Percentiles rank a stretch among this genome's conserved stretches.
Evolutionary conservation across 805 yeast species (phyloP).

Genomic region (Torulaspora microellipsoides): DNA sequence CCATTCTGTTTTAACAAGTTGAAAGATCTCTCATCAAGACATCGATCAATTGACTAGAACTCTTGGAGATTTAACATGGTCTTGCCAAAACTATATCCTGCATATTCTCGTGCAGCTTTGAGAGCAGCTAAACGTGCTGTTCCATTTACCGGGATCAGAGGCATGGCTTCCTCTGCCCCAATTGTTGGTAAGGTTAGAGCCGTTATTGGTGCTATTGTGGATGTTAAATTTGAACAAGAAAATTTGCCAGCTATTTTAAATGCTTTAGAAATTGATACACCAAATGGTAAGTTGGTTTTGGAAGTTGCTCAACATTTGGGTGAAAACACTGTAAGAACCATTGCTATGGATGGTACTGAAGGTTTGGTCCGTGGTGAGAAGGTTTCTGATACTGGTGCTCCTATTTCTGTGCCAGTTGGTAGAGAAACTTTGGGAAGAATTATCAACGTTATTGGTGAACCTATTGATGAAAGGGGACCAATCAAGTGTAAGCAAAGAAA

Average conservation of each 20-base stretch:
- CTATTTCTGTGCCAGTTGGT: slow-evolving; percentile 98
- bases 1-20: too few species aligned
- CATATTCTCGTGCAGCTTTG: slow-evolving; percentile 79
- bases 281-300: slow-evolving; percentile 77
- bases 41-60: background rate
- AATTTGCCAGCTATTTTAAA: slow-evolving; percentile 95
- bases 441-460: slow-evolving; percentile 97
- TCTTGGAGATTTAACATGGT: slow-evolving; percentile 35
- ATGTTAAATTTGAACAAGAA: slow-evolving; percentile 97
- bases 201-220: slow-evolving; percentile 98
- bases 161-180: slow-evolving; percentile 41
- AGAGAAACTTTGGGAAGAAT: slow-evolving; percentile 99
- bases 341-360: slow-evolving; percentile 99
- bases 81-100: slow-evolving; percentile 55
- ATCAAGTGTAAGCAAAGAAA: slow-evolving; percentile 85
- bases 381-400: slow-evolving; percentile 94
- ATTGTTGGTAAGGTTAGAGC: slow-evolving; percentile 93
- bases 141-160: slow-evolving; percentile 39
- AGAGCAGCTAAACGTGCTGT: slow-evolving; percentile 84
- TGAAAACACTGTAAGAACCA: slow-evolving; percentile 99
- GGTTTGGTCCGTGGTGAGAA: slow-evolving; percentile 97
- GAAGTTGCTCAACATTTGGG: slow-evolving; percentile 99
- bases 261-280: slow-evolving; percentile 85
- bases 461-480: slow-evolving; percentile 99
- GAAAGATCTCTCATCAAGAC: too few species aligned